phyloP scores from a whole-genome alignment of 306 rosid species.

The Dicorynia guianensis region DNA sequence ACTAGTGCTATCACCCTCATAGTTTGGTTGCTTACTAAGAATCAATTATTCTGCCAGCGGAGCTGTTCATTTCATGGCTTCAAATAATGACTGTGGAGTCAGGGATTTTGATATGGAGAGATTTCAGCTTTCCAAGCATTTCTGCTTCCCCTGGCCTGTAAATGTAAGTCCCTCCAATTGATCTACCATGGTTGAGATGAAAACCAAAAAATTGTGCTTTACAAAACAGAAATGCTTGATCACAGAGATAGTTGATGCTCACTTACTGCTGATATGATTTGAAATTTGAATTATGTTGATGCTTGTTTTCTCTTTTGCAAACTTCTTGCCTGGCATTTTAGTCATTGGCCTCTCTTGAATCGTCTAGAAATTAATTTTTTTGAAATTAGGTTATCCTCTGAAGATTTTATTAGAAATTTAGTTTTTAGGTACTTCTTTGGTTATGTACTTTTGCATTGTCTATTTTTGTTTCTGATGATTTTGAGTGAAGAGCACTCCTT shows the following conservation, averaged over 20 bases:
- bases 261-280: too few relatives aligned
- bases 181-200: neutral
- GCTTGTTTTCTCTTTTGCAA: neutral
- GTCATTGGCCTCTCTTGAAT: neutral
- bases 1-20: neutral
- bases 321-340: too few relatives aligned
- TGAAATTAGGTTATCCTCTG: neutral
- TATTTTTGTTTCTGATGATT: neutral
- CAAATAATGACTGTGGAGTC: constrained; percentile 80
- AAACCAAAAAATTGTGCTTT: too few relatives aligned
- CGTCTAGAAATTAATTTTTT: neutral
- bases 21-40: constrained; percentile 10
- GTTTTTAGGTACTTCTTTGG: neutral
- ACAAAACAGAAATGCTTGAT: too few relatives aligned
- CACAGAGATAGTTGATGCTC: too few relatives aligned
- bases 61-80: constrained; percentile 85
- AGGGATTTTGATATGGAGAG: constrained; percentile 87
- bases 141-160: constrained; percentile 77
- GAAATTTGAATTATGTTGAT: neutral
- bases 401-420: neutral
- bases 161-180: constrained; percentile 56
- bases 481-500: neutral
- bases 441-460: neutral
- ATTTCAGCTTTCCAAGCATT: constrained; percentile 77
- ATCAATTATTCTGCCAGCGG: constrained; percentile 57